Base-by-base conservation (phyloP, 768 basidiomycete genomes). In the Sarcomyxa edulis region DNA sequence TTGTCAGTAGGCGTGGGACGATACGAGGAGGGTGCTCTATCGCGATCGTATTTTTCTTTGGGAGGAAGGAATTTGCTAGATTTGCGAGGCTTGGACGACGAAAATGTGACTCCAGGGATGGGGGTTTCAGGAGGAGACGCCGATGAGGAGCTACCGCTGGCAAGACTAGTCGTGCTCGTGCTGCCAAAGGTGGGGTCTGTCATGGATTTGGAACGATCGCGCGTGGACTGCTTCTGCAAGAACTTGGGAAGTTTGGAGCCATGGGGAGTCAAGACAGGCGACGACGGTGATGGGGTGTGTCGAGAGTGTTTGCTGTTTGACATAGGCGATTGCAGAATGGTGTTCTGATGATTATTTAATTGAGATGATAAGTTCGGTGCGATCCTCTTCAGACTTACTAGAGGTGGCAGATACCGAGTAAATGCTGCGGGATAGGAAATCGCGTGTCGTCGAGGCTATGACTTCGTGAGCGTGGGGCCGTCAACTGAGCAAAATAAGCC, bases 211-310 rank as follows among this genome's bases (percentile, higher is more conserved):
- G 76, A 72, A 44, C 81, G 65, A 61, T 83, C 81, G 31, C 81
- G 70, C 34, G 50, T 56, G 22, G 58, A 53, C 18, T 74, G 70
- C 44, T 81, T 84, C 52, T 83, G 78, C 7, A 85, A 65, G 50
- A 85, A 82, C 53, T 73, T 82, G 52, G 80, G 68, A 4, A 85
- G 61, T 56, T 81, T 84, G 24, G 77, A 74, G 38, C 59, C 45
- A 51, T 66, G 66, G 29, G 19, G 62, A 52, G 29, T 61, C 55
- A 26, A 60, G 52, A 27, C 37, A 20, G 16, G 34, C 15, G 34
- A 15, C 18, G n/a, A 37, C 35, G 35, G 24, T 6, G 35, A 37
- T 11, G 19, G n/a, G n/a, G n/a, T n/a, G n/a, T n/a, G n/a, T n/a
- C n/a, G n/a, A n/a, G n/a, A n/a, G n/a, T n/a, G n/a, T n/a, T n/a